Evolutionary conservation across 139 green algal species (phyloP).

Genomic region (Asterochloris erici): DNA sequence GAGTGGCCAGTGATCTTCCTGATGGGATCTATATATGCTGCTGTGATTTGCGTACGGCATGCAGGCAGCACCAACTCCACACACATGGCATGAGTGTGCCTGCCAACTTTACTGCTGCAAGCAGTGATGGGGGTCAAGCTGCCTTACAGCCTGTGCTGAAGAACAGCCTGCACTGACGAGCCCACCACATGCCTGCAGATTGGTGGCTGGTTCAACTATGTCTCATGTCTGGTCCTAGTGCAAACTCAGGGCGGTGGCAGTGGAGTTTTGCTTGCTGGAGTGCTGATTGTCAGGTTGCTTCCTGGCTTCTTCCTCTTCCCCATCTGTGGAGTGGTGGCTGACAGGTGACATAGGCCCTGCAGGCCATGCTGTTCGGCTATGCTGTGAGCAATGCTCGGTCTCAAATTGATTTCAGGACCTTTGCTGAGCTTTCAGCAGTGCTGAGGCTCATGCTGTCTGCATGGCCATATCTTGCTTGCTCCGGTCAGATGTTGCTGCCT

Average conservation of each 20-base stretch:
- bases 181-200: background rate
- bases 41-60: too few relatives aligned
- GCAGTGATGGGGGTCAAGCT: too few relatives aligned
- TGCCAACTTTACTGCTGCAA: too few relatives aligned
- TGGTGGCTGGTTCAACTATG: constrained; percentile 35
- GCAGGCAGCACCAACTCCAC: too few relatives aligned
- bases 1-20: too few relatives aligned
- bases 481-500: background rate
- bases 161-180: too few relatives aligned
- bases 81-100: too few relatives aligned
- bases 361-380: background rate
- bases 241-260: constrained; percentile 24
- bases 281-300: constrained; percentile 39
- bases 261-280: constrained; percentile 27
- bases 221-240: constrained; percentile 35
- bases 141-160: too few relatives aligned
- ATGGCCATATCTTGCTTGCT: background rate
- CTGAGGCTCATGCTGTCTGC: background rate
- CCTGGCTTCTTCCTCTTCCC: constrained; percentile 43
- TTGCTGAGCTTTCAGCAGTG: too few relatives aligned
- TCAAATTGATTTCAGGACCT: too few relatives aligned
- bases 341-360: constrained; percentile 21
- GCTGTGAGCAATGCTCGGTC: too few relatives aligned
- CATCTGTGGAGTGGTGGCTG: constrained; percentile 41
- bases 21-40: too few relatives aligned